A percentile compares a stretch with the other conserved stretches of the same genome.
Conservation (phyloP, 2,329 filamentous ascomycete genomes). For the Lizonia empirigonia region DNA sequence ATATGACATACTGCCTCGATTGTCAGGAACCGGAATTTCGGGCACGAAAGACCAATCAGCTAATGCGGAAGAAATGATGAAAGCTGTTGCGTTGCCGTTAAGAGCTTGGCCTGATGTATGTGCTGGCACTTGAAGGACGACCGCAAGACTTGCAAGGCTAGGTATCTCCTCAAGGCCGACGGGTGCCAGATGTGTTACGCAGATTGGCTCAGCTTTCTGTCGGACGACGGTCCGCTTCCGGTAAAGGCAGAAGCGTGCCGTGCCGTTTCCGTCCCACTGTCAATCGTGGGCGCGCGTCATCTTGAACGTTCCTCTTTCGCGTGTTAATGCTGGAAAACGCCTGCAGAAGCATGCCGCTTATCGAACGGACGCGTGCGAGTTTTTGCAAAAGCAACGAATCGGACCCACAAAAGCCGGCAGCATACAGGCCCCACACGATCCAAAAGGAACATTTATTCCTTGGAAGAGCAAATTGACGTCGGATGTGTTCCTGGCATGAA, state of each 20-base stretch:
- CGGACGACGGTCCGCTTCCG: conserved; percentile 30
- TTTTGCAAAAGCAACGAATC: conserved; percentile 16
- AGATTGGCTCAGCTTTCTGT: conserved; percentile 31
- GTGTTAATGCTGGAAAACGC: conserved; percentile 24
- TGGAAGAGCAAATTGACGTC: conserved; percentile 22
- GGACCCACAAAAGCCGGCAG: conserved; percentile 20
- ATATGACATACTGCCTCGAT: conserved; percentile 38
- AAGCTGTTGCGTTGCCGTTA: conserved; percentile 29
- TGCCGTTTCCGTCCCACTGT: conserved; percentile 40
- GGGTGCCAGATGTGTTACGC: conserved; percentile 38
- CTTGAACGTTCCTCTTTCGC: conserved; percentile 27
- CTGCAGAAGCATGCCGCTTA: conserved; percentile 22
- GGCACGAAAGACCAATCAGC: conserved; percentile 36
- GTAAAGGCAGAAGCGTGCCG: conserved; percentile 36
- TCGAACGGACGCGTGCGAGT: conserved; percentile 17
- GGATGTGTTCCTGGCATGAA: conserved; percentile 32
- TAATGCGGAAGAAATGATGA: conserved; percentile 19
- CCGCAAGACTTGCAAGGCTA: conserved; percentile 32
- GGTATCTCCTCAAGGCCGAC: conserved; percentile 33
- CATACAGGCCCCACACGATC: conserved; percentile 9
- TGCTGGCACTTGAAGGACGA: conserved; percentile 40
- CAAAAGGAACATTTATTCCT: conserved; percentile 14
- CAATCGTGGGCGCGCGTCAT: conserved; percentile 29
- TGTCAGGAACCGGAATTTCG: conserved; percentile 27
- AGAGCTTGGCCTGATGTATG: conserved; percentile 37